Percentiles rank a stretch among this genome's conserved stretches.
Conservation (phyloP, 352 stramenopile species). For the Phytophthora sojae region DNA sequence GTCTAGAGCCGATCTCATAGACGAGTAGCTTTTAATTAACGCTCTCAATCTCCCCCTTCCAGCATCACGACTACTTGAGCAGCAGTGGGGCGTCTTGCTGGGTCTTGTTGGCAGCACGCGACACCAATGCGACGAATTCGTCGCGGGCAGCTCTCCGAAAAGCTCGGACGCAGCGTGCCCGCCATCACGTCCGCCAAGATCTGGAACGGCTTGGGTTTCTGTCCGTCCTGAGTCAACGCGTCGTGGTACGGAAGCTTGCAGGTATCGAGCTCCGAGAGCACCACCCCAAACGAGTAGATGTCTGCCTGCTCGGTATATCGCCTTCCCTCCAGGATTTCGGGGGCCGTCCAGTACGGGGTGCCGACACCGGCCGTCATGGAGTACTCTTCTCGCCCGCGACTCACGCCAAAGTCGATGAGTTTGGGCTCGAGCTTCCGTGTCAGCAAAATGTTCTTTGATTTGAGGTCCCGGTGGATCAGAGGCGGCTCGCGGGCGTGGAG, state of each 20-base stretch:
- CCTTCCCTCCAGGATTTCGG: constrained; percentile 32
- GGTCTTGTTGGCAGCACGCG: neutral
- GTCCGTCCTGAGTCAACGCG: constrained; percentile 17
- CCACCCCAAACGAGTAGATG: constrained; percentile 32
- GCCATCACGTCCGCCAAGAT: constrained; percentile 29
- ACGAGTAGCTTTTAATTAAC: no score
- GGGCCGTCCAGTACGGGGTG: constrained; percentile 38
- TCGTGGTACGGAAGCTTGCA: constrained; percentile 38
- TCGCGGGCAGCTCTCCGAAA: neutral
- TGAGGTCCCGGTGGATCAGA: constrained; percentile 34
- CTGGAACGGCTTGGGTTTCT: constrained; percentile 39
- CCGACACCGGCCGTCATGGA: constrained; percentile 31
- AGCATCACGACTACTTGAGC: neutral
- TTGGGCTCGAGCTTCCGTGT: constrained; percentile 67
- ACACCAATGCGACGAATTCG: neutral
- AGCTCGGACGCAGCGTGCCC: neutral
- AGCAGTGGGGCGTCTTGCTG: neutral
- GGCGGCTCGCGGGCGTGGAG: neutral
- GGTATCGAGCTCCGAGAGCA: constrained; percentile 43
- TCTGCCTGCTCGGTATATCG: constrained; percentile 34
- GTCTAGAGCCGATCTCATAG: no score
- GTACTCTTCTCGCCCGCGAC: constrained; percentile 20
- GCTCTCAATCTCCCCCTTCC: neutral
- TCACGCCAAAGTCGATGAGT: constrained; percentile 50
- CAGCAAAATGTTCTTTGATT: constrained; percentile 69